Conservation (phyloP, 176 grass and related monocot genomes). For the Oryza punctata region DNA sequence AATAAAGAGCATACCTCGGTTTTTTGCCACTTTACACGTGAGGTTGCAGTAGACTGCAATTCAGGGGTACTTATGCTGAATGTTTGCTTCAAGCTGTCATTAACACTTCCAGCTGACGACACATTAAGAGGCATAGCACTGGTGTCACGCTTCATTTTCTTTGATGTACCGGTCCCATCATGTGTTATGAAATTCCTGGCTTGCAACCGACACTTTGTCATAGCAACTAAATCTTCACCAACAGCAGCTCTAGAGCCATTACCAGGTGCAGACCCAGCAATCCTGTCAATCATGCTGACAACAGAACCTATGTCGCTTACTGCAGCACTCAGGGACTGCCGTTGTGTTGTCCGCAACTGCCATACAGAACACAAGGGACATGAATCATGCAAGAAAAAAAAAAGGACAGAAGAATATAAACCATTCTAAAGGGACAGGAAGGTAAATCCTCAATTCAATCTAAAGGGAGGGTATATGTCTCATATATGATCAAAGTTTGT, state of each 20-base stretch:
- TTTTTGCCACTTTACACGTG: constrained; percentile 65
- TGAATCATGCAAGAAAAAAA: constrained; percentile 11
- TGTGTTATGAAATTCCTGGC: constrained; percentile 88
- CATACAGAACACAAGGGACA: constrained; percentile 33
- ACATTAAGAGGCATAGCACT: constrained; percentile 95
- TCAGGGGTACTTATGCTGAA: constrained; percentile 59
- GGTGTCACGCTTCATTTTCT: constrained; percentile 99
- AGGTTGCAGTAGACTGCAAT: constrained; percentile 91
- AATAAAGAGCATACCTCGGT: constrained; percentile 60
- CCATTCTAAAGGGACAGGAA: background rate
- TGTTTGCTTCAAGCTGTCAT: constrained; percentile 73
- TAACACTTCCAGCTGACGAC: constrained; percentile 69
- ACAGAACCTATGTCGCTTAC: constrained; percentile 84
- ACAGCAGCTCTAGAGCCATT: constrained; percentile 95
- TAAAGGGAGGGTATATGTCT: background rate
- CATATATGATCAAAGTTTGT: background rate
- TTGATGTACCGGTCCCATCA: constrained; percentile 77
- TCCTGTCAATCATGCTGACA: constrained; percentile 88
- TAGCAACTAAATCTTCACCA: constrained; percentile 95
- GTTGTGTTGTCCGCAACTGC: constrained; percentile 62
- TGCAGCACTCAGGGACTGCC: constrained; percentile 52
- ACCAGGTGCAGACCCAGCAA: constrained; percentile 93
- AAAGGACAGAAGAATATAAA: background rate
- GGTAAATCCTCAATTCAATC: background rate
- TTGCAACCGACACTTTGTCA: constrained; percentile 98